Evolutionary conservation across 768 basidiomycete species (phyloP), one percentile per base, ranked within the genome.

Genomic region (Gymnopilus junonius): DNA sequence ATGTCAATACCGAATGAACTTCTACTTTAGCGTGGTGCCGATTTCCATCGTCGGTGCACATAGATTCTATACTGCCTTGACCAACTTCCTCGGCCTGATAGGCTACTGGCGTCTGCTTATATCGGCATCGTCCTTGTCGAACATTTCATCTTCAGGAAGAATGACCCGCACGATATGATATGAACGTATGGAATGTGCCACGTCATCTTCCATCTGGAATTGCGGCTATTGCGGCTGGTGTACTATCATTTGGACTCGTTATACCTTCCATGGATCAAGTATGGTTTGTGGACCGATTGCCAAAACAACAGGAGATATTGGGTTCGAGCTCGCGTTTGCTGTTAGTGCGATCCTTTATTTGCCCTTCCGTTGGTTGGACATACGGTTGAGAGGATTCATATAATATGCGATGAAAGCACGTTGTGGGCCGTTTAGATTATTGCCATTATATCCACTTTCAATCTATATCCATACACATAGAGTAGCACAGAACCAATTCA

Each of bases 231-330:
- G 73, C 73, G 0, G 85, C 92, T 2, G 79, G 76, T 8, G 51
- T 84, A 3, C 71, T 82, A 53, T 82, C 86, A 2, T 87, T 89
- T 55, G 85, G 77, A 11, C 77, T 92, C 8, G 75, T 89, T 12
- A 76, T 93, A 14, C 86, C 90, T 4, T 83, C 81, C 57, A 94
- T 94, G 87, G 75, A 85, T 64, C 91, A 94, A 73, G 85, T 84
- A 27, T 94, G 90, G 91, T 94, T 85, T 68, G 77, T 80, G 93
- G 93, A 1, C 92, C 92, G 7, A 87, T 94, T 46, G 93, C 88
- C 10, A 70, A 77, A 64, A 78, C 65, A 8, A 82, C 90, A 17
- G 93, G 93, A 1, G 93, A 94, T 75, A 87, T 94, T 59, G 92
- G 91, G n/a, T 92, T 94, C 64, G 91, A 92, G 73, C 73, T 91